Percentiles rank a stretch among this genome's conserved stretches.
These are phyloP conservation scores for Jacaranda copaia DNA, from an alignment of 257 asterid genomes.

Conservation along the genomic window DNA sequence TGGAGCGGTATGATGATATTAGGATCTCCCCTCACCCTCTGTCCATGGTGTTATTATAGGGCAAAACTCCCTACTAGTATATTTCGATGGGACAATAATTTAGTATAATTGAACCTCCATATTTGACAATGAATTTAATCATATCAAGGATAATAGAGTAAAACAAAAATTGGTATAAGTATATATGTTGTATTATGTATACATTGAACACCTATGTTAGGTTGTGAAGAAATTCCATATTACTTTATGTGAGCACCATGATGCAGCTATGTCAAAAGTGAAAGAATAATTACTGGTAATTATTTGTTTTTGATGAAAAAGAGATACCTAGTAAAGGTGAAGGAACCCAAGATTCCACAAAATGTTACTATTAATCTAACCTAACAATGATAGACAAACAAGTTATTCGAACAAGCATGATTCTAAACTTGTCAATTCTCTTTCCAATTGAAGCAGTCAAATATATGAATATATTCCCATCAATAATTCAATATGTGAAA, in stretches of 20 bases:
- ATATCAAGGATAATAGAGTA: no score
- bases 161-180: no score
- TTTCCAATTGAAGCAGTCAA: not conserved
- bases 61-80: no score
- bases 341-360: conserved; percentile 14
- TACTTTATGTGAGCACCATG: conserved; percentile 5
- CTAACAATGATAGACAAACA: no score
- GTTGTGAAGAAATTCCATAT: not conserved
- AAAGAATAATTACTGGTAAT: not conserved
- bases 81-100: not conserved
- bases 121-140: no score
- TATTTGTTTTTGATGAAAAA: not conserved
- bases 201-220: not conserved
- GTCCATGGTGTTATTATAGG: no score
- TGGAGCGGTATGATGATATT: no score
- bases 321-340: not conserved
- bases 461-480: not conserved
- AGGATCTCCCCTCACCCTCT: no score
- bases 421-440: not conserved
- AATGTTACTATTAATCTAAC: not conserved
- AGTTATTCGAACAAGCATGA: not conserved
- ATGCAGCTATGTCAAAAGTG: not conserved
- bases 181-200: no score
- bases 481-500: no score
- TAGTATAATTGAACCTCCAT: no score